phyloP scores from a whole-genome alignment of 1,139 yeast species.

The Blastobotrys apis region DNA sequence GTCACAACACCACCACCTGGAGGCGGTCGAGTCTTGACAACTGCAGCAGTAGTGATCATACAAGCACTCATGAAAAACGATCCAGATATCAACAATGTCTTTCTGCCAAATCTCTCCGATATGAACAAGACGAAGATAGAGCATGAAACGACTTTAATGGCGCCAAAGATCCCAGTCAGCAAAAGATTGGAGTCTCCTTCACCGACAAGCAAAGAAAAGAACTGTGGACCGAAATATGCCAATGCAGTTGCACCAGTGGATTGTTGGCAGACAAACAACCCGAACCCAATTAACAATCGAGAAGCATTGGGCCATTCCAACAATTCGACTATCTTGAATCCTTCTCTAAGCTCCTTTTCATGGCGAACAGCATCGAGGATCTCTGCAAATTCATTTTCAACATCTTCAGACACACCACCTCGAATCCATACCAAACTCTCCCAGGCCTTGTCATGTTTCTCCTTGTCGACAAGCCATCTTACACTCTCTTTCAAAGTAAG shows the following conservation, averaged over 20 bases:
- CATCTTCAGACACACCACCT: neutral
- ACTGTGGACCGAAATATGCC: slow-evolving; percentile 64
- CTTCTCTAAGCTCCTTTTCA: slow-evolving; percentile 5
- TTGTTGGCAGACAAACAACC: slow-evolving; percentile 54
- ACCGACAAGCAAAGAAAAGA: slow-evolving; percentile 49
- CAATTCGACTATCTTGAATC: no score
- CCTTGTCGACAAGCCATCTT: slow-evolving; percentile 40
- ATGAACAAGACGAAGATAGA: slow-evolving; percentile 24
- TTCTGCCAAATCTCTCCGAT: slow-evolving; percentile 21
- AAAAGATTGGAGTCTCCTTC: slow-evolving; percentile 38
- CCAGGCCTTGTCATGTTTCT: slow-evolving; percentile 9
- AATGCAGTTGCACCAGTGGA: slow-evolving; percentile 67
- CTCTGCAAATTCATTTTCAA: slow-evolving; percentile 11
- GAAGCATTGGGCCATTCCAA: slow-evolving; percentile 4
- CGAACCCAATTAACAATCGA: slow-evolving; percentile 17
- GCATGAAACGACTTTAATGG: slow-evolving; percentile 26
- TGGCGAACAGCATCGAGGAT: slow-evolving; percentile 7
- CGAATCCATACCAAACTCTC: slow-evolving; percentile 7
- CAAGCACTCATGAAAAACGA: slow-evolving; percentile 58
- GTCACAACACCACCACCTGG: slow-evolving; percentile 38
- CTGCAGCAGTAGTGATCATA: slow-evolving; percentile 36
- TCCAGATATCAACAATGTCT: slow-evolving; percentile 33
- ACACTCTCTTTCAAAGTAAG: slow-evolving; percentile 53
- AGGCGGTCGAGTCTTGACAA: slow-evolving; percentile 62
- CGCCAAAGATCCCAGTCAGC: slow-evolving; percentile 27